Percentiles rank a stretch among this genome's conserved stretches.
phyloP scores from a whole-genome alignment of 2,329 filamentous ascomycete genomes.

The Ceratocystis variospora region DNA sequence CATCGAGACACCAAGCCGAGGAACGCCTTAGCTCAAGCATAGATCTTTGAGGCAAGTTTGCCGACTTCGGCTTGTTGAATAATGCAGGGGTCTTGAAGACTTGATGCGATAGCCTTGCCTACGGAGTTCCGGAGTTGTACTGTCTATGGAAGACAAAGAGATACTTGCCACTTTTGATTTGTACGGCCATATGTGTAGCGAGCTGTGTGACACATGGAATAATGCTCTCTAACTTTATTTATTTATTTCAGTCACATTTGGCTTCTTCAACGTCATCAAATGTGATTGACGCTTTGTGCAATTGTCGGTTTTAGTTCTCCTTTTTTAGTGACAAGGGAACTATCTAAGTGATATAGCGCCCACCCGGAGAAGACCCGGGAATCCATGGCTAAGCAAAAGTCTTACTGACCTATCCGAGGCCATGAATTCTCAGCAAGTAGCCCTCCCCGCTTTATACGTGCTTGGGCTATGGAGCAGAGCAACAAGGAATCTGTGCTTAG shows the following conservation, averaged over 20 bases:
- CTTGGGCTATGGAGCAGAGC: background rate
- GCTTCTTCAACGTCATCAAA: background rate
- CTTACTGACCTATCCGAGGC: conserved; percentile 15
- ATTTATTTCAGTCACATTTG: no score
- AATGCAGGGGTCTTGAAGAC: no score
- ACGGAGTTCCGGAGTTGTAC: no score
- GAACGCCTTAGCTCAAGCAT: no score
- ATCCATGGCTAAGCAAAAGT: conserved; percentile 12
- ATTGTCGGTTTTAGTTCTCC: background rate
- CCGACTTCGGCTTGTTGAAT: no score
- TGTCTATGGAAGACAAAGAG: no score
- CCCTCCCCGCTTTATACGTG: conserved; percentile 5
- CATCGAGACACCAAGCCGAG: no score
- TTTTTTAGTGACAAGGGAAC: background rate
- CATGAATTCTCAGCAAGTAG: conserved; percentile 18
- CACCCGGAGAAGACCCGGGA: conserved; percentile 19
- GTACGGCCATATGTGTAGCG: no score
- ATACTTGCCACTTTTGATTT: no score
- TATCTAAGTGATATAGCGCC: background rate
- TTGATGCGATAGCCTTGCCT: no score
- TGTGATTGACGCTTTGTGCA: background rate
- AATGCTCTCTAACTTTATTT: background rate
- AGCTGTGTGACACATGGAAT: background rate
- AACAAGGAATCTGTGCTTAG: conserved; percentile 3
- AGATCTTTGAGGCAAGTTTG: no score